A percentile compares a stretch with the other conserved stretches of the same genome.
Evolutionary conservation across 164 flowering plant genomes (phyloP).

Genomic region (Dillenia turbinata): DNA sequence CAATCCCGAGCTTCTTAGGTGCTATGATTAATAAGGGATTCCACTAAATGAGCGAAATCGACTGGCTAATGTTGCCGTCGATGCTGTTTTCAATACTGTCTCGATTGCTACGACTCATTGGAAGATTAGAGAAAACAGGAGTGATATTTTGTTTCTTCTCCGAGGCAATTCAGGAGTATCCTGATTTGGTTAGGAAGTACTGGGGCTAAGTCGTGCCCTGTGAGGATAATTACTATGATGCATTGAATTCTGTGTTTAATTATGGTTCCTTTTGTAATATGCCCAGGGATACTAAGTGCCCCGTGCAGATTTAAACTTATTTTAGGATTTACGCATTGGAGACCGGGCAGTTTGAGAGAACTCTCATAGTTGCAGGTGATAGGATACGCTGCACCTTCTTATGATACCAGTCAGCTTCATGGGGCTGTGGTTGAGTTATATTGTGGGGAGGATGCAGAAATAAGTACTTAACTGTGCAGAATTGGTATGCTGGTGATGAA

Average conservation of each 20-base stretch:
- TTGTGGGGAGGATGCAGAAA: constrained; percentile 78
- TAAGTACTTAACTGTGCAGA: constrained; percentile 94
- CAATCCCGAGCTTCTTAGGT: constrained; percentile 71
- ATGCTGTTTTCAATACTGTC: constrained; percentile 89
- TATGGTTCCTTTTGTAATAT: constrained; percentile 95
- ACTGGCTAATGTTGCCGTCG: constrained; percentile 94
- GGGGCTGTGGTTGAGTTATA: constrained; percentile 97
- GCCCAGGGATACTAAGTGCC: constrained; percentile 77
- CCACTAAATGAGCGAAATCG: constrained; percentile 76
- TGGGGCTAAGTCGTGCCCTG: constrained; percentile 75
- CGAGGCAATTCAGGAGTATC: constrained; percentile 86
- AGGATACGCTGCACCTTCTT: constrained; percentile 91
- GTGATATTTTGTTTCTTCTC: constrained; percentile 95
- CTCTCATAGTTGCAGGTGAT: constrained; percentile 87
- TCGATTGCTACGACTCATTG: constrained; percentile 94
- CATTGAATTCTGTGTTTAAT: constrained; percentile 87
- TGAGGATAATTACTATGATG: constrained; percentile 82
- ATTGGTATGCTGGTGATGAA: constrained; percentile 97
- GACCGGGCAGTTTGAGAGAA: constrained; percentile 98
- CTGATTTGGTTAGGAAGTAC: constrained; percentile 76
- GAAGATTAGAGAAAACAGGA: constrained; percentile 67
- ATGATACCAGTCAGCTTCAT: constrained; percentile 87
- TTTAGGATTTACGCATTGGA: constrained; percentile 87
- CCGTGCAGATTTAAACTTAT: constrained; percentile 90
- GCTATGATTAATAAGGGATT: constrained; percentile 64